Conservation (phyloP, 148 eudicot genomes). For the Gaultheria prostrata region DNA sequence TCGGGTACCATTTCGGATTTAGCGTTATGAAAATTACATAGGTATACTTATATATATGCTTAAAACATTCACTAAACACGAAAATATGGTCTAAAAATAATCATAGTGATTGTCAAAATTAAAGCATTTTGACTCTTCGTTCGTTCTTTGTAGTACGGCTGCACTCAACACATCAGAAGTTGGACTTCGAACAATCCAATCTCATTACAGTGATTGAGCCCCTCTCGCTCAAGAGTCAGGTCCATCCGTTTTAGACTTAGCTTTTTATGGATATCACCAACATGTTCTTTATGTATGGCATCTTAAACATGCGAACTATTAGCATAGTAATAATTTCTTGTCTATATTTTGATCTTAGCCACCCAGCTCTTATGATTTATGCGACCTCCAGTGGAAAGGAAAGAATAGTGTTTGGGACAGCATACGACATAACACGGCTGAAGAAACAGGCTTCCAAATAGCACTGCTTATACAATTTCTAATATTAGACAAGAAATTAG, state of each 20-base stretch:
- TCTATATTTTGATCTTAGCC: not conserved
- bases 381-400: not conserved
- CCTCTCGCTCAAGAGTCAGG: no score
- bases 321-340: not conserved
- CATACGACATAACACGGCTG: not conserved
- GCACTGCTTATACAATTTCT: not conserved
- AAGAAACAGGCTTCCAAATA: not conserved
- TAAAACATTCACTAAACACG: no score
- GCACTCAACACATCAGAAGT: not conserved
- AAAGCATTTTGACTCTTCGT: not conserved
- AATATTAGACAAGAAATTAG: not conserved
- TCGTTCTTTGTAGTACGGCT: not conserved
- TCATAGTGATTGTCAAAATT: no score
- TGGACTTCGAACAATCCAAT: not conserved
- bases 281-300: no score
- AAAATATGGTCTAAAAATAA: no score
- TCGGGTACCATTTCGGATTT: no score
- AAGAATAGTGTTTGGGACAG: not conserved
- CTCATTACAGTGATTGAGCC: no score
- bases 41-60: no score
- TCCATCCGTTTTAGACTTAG: no score
- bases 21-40: no score
- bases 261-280: no score
- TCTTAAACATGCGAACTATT: not conserved
- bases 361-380: not conserved